Evolutionary conservation across 106 monocot species (phyloP), one percentile per base, ranked within the genome.

Genomic region (Iris macrosiphon): DNA sequence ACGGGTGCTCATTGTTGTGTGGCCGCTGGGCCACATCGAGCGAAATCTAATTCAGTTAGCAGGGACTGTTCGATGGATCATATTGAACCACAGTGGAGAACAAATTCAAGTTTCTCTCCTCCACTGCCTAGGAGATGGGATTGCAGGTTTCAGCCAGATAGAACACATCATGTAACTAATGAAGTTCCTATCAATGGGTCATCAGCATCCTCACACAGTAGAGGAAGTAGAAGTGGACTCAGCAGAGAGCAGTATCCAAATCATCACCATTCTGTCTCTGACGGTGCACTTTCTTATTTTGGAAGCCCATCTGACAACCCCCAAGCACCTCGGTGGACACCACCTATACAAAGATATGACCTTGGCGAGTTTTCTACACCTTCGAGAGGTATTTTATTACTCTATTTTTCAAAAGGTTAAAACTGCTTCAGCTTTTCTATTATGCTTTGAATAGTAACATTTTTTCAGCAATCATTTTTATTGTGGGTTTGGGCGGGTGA

Each of bases 1-100:
- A 93, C 88, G 88, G 93, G 88, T 84, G 83, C 83, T 67, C 80
- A 84, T 59, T 93, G 93, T 75, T 93, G 93, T 58, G 83, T 88
- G 88, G 88, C 88, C 81, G 71, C 77, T 44, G 68, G 93, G 93
- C 93, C 93, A 88, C 93, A 93, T 80, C 83, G 75, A 72, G n/a
- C 83, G 30, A 88, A 80, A 60, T 78, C 87, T 30, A 84, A 17
- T 42, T 47, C 45, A 32, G 49, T 45, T 32, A 84, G 77, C 45
- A 72, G 78, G 54, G 75, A 80, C 25, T 53, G 41, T 62, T 93
- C 93, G 43, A 78, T 93, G 67, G 84, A 88, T 78, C 78, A 64
- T 22, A 66, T 25, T 65, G 84, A 78, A 64, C 75, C 88, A 27
- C 74, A 64, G 14, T 93, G 88, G 93, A 47, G 69, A 34, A 69